Evolutionary conservation across 2,329 filamentous ascomycete species (phyloP).

Genomic region (Leptodontidium sp.): DNA sequence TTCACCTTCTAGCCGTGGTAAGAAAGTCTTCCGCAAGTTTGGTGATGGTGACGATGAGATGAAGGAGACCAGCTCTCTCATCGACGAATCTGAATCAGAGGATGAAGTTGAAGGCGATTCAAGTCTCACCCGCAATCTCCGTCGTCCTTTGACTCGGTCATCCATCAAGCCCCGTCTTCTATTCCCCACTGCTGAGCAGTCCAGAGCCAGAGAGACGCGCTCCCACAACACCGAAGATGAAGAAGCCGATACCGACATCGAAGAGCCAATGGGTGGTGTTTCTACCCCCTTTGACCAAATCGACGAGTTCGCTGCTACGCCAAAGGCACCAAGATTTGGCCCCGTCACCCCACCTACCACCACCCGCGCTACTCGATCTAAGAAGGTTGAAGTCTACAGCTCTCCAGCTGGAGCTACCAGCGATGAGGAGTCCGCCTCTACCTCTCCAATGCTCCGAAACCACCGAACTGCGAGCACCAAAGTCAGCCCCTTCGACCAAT

Average conservation of each 20-base stretch:
- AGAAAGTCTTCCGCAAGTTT: constrained; percentile 75
- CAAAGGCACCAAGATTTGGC: constrained; percentile 62
- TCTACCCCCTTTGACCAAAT: constrained; percentile 45
- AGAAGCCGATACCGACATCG: constrained; percentile 60
- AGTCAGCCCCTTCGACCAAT: constrained; percentile 67
- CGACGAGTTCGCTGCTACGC: constrained; percentile 55
- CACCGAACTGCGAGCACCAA: constrained; percentile 28
- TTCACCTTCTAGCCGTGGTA: constrained; percentile 70
- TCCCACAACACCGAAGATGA: constrained; percentile 65
- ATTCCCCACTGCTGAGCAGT: constrained; percentile 61
- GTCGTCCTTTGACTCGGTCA: constrained; percentile 68
- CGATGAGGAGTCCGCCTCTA: constrained; percentile 32
- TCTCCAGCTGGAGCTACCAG: constrained; percentile 47
- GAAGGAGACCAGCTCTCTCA: constrained; percentile 6
- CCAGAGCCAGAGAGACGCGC: constrained; percentile 65
- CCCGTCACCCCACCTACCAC: constrained; percentile 71
- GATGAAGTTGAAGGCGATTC: constrained; percentile 45
- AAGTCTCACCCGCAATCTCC: constrained; percentile 45
- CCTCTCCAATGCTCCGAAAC: constrained; percentile 47
- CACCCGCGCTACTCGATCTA: constrained; percentile 65
- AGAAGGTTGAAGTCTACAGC: constrained; percentile 49
- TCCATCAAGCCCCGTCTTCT: constrained; percentile 76
- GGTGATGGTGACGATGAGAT: constrained; percentile 44
- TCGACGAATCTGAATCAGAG: constrained; percentile 41
- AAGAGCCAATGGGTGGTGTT: constrained; percentile 46